Base-by-base conservation (phyloP, 2,329 filamentous ascomycete species). In the Cadophora gregata region DNA sequence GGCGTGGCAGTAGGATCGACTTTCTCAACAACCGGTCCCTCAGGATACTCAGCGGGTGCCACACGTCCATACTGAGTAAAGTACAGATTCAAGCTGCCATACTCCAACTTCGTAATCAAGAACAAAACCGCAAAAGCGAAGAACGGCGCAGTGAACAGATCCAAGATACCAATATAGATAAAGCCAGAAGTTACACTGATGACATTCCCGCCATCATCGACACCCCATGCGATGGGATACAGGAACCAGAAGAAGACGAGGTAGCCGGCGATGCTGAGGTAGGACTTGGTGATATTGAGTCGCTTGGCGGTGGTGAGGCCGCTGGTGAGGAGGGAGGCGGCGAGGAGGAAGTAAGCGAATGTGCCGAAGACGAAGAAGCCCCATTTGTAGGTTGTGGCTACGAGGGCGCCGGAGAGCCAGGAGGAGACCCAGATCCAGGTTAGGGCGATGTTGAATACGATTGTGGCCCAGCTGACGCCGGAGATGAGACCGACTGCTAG, bases 101-200 rank as follows among this genome's bases (percentile, higher is more conserved):
- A 74, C 56, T 75, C 72, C 71, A 70, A 72, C 14, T 29, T 63
- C 1, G 25, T 59, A 25, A 48, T 60, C 60, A 72, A 31, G 14
- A 67, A 31, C 29, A 75, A 58, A 21, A 75, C 24, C 6, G 36
- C 50, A 1, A 67, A 48, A 1, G 67, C 33, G 14, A 71, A 45
- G 29, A 85, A 79, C 0, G 87, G 87, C 78, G 90, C 90, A 2
- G 87, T 83, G 8, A 90, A 68, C 5, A 91, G 77, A 67, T 92
- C 89, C 1, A 92, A 80, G 8, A 91, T 80, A 47, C 88, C 87
- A 73, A 91, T 91, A 75, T 91, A 90, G 66, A 90, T 79, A 16
- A 87, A 87, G 73, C 91, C 89, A 0, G 83, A 84, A 72, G 91
- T 88, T 0, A 87, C 85, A 1, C 86, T 77, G 63, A 91, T 89